These are phyloP conservation scores for Trichoderma harzianum DNA, from an alignment of 2,329 filamentous ascomycete genomes.

Conservation along the genomic window DNA sequence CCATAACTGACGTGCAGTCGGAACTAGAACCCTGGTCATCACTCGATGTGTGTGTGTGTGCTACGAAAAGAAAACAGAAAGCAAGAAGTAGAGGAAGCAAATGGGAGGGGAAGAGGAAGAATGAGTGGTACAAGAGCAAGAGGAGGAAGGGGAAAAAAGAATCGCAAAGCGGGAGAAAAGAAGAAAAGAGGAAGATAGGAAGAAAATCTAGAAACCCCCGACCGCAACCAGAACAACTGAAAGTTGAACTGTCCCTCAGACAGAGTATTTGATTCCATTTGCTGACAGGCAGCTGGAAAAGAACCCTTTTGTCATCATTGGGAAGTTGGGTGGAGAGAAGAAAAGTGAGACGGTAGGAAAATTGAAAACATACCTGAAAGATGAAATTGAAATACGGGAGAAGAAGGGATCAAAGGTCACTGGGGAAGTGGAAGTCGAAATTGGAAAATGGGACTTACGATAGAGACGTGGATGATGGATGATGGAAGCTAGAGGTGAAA, in stretches of 20 bases:
- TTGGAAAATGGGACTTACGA: not conserved
- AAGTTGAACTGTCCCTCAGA: not conserved
- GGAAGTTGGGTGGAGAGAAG: not conserved
- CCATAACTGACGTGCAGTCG: not conserved
- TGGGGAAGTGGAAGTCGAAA: not conserved
- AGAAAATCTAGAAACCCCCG: not conserved
- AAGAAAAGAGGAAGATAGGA: not conserved
- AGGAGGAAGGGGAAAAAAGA: not conserved
- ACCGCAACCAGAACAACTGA: not conserved
- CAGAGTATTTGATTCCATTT: not conserved
- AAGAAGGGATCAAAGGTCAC: not conserved
- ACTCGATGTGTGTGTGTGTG: not conserved
- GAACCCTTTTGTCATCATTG: not conserved
- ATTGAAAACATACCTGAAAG: not conserved
- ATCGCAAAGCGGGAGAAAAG: too few species aligned
- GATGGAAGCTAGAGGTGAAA: not conserved
- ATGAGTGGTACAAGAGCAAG: not conserved
- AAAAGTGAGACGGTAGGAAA: not conserved
- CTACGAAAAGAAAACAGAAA: not conserved
- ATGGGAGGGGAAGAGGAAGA: not conserved
- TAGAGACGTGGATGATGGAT: not conserved
- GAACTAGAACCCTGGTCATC: not conserved
- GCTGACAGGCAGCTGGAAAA: not conserved
- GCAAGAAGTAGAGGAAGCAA: not conserved
- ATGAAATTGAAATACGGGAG: not conserved